phyloP scores from a whole-genome alignment of 495 filamentous ascomycete species.

The Talaromyces adpressus region DNA sequence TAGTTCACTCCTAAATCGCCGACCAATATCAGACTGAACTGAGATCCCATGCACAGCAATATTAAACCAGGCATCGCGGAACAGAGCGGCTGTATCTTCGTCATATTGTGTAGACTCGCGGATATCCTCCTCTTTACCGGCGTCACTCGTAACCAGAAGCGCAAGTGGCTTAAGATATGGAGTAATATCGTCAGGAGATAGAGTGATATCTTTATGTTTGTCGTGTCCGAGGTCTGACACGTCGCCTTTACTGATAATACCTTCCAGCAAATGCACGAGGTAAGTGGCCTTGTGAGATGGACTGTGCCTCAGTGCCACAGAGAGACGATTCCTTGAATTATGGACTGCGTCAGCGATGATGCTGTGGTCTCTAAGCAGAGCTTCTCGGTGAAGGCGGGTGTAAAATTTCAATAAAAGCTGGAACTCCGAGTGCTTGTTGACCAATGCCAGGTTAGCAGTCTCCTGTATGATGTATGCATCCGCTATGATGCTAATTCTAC shows the following conservation, averaged over 20 bases:
- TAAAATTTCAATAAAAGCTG: conserved; percentile 79
- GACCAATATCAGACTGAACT: conserved; percentile 59
- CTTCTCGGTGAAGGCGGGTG: conserved; percentile 62
- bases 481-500: conserved; percentile 66
- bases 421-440: conserved; percentile 69
- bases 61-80: conserved; percentile 96
- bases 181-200: conserved; percentile 76
- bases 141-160: conserved; percentile 56
- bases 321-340: conserved; percentile 71
- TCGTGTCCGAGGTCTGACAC: conserved; percentile 49
- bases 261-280: conserved; percentile 73
- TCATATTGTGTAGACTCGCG: conserved; percentile 39
- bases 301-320: conserved; percentile 54
- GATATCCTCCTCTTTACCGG: conserved; percentile 27
- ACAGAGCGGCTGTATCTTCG: conserved; percentile 56
- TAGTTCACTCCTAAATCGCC: conserved; percentile 63
- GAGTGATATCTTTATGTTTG: conserved; percentile 63
- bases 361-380: conserved; percentile 56
- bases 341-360: conserved; percentile 24
- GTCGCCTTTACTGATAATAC: conserved; percentile 86
- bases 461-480: conserved; percentile 81
- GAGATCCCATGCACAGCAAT: conserved; percentile 88
- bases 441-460: conserved; percentile 66
- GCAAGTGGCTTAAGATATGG: conserved; percentile 79
- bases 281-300: conserved; percentile 74